Evolutionary conservation across 352 stramenopile species (phyloP).

Genomic region (Stramenopiles sp.): DNA sequence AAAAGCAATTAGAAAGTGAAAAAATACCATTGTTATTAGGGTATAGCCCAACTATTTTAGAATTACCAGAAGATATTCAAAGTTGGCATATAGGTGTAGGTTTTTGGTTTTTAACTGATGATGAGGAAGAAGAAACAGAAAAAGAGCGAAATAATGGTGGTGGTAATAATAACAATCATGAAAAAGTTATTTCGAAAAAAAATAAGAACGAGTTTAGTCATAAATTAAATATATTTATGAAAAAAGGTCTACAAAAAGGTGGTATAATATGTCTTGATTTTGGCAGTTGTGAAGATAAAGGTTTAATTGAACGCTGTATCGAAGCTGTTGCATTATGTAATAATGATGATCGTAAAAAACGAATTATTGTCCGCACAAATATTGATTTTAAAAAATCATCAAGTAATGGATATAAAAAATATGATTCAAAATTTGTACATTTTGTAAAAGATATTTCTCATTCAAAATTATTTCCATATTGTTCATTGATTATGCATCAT

Average conservation of each 20-base stretch:
- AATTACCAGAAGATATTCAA: neutral
- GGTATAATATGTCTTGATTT: neutral
- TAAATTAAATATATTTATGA: neutral
- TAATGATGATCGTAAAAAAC: neutral
- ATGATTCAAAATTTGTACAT: neutral
- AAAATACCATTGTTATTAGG: neutral
- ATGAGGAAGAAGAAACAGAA: too few species aligned
- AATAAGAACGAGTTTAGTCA: too few species aligned
- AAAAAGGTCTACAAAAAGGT: neutral
- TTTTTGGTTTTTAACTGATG: neutral
- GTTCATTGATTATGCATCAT: slow-evolving; percentile 13
- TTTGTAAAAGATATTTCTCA: neutral
- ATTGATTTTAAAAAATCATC: neutral
- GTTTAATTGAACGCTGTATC: neutral
- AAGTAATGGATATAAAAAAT: neutral
- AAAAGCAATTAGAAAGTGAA: neutral
- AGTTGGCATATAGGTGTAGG: neutral
- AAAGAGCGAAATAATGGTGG: too few species aligned
- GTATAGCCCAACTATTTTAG: neutral
- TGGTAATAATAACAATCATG: too few species aligned
- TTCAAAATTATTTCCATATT: slow-evolving; percentile 11
- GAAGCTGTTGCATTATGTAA: neutral
- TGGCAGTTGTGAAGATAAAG: neutral
- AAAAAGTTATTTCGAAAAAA: too few species aligned
- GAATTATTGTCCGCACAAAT: neutral